phyloP scores from a whole-genome alignment of 75 land plant species.

The Pinus albicaulis region DNA sequence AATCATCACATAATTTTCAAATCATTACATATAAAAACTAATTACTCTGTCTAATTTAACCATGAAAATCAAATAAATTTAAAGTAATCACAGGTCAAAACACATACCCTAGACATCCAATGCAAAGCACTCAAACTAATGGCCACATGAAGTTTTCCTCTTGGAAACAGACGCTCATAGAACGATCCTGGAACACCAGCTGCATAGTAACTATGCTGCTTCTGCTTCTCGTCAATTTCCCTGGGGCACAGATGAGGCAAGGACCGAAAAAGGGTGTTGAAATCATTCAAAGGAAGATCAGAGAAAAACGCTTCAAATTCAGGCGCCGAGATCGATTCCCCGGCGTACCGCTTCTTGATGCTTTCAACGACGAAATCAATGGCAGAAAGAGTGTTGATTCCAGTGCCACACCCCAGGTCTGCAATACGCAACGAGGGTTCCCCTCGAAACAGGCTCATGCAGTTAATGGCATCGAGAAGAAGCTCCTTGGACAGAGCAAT shows the following conservation, averaged over 20 bases:
- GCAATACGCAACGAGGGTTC: constrained; percentile 33
- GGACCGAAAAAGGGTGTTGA: constrained; percentile 56
- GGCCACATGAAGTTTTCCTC: constrained; percentile 27
- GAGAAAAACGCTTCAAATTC: constrained; percentile 52
- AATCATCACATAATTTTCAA: no score
- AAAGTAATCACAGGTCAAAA: no score
- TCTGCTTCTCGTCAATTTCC: neutral
- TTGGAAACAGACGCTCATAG: constrained; percentile 39
- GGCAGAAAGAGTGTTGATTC: constrained; percentile 40
- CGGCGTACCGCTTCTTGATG: constrained; percentile 13
- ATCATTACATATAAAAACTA: no score
- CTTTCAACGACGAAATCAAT: constrained; percentile 26
- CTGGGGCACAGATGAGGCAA: constrained; percentile 10
- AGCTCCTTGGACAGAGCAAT: neutral
- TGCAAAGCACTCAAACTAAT: constrained; percentile 29
- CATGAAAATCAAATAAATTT: no score
- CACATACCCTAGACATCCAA: constrained; percentile 40
- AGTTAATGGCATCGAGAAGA: no score
- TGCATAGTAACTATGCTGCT: constrained; percentile 17
- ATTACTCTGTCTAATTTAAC: no score
- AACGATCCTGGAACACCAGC: constrained; percentile 67
- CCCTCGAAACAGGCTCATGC: neutral
- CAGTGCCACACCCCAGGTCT: constrained; percentile 62
- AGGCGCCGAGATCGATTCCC: constrained; percentile 11
- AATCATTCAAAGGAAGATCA: constrained; percentile 67